Conservation (phyloP, 1,139 yeast species). For the Blastobotrys illinoisensis region DNA sequence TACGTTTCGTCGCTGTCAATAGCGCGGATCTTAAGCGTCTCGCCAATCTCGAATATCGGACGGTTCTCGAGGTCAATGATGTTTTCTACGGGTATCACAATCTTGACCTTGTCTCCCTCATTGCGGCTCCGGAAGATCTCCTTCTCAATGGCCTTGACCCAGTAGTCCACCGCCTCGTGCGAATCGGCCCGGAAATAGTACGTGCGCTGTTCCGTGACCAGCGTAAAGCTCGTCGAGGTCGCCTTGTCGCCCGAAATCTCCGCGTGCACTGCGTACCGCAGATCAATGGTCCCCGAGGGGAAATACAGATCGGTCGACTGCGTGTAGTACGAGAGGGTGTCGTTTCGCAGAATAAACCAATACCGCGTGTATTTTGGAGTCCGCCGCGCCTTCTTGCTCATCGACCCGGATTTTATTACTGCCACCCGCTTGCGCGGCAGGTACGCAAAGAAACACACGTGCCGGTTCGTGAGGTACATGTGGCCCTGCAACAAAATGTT, state of each 20-base stretch:
- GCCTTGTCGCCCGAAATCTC: constrained; percentile 40
- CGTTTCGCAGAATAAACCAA: constrained; percentile 76
- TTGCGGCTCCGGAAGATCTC: constrained; percentile 71
- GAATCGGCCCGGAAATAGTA: constrained; percentile 72
- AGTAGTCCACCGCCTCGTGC: constrained; percentile 62
- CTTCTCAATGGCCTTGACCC: constrained; percentile 74
- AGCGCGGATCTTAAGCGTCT: constrained; percentile 43
- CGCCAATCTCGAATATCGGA: constrained; percentile 46
- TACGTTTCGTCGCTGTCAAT: constrained; percentile 46
- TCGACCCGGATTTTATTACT: constrained; percentile 42
- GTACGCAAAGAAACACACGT: constrained; percentile 72
- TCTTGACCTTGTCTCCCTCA: constrained; percentile 63
- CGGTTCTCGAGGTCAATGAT: constrained; percentile 57
- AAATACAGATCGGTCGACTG: constrained; percentile 76
- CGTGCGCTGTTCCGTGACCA: constrained; percentile 50
- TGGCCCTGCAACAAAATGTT: constrained; percentile 87
- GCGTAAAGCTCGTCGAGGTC: constrained; percentile 24
- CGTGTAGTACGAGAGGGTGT: constrained; percentile 62
- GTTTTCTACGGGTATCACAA: constrained; percentile 69
- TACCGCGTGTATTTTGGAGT: constrained; percentile 38
- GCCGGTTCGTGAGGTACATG: constrained; percentile 59
- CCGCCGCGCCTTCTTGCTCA: constrained; percentile 31
- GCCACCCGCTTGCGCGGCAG: constrained; percentile 50
- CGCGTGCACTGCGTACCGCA: constrained; percentile 57
- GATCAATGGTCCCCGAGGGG: constrained; percentile 70